phyloP scores from a whole-genome alignment of 495 filamentous ascomycete species.

The Collariella sp. region DNA sequence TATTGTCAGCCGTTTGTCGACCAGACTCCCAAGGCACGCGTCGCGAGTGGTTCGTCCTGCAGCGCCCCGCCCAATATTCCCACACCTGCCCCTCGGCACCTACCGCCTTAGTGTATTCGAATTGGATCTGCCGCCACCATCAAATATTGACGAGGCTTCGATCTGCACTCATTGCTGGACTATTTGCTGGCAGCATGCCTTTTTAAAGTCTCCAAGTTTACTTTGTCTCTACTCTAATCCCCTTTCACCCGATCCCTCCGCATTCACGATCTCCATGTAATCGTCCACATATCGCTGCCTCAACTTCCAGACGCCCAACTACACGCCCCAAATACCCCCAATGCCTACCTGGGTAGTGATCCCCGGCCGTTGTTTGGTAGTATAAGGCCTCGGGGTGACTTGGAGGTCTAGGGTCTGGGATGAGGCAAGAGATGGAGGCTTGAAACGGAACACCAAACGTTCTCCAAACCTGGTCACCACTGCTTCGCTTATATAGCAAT shows the following conservation, averaged over 20 bases:
- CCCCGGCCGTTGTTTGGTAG: too few relatives aligned
- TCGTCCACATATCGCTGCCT: neutral
- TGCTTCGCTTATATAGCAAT: too few relatives aligned
- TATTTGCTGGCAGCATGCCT: too few relatives aligned
- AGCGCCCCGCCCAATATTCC: constrained; percentile 5
- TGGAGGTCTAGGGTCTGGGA: too few relatives aligned
- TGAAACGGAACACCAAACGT: too few relatives aligned
- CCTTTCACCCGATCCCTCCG: neutral
- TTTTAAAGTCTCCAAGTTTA: too few relatives aligned
- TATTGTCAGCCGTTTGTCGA: neutral
- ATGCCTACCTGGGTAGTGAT: too few relatives aligned
- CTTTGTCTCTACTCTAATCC: too few relatives aligned
- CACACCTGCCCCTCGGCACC: neutral
- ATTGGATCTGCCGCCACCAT: neutral
- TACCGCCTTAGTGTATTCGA: neutral
- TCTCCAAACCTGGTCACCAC: too few relatives aligned
- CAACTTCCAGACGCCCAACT: too few relatives aligned
- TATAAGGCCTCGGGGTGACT: too few relatives aligned
- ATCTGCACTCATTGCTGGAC: neutral
- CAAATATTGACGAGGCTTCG: neutral
- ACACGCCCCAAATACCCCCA: neutral
- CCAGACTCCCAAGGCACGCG: neutral
- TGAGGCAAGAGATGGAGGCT: too few relatives aligned
- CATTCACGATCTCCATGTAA: neutral
- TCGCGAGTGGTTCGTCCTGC: neutral